A percentile compares a stretch with the other conserved stretches of the same genome.
Conservation (phyloP, 1,284 basidiomycete genomes). For the Rhodotorula sp. region DNA sequence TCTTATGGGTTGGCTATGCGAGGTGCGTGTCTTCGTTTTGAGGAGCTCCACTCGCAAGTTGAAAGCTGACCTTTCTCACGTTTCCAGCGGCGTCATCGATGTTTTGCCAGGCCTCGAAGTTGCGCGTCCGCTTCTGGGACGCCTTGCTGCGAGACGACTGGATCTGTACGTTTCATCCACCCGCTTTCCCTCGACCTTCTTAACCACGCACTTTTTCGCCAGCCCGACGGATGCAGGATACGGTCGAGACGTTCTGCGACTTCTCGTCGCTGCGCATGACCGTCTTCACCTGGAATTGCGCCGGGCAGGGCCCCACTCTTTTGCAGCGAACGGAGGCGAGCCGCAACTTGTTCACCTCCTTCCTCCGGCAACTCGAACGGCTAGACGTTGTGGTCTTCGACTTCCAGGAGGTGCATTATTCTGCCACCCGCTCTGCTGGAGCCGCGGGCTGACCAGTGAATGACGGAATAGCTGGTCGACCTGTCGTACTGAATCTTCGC, state of each 20-base stretch:
- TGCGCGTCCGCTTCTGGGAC: slow-evolving; percentile 76
- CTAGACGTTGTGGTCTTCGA: slow-evolving; percentile 92
- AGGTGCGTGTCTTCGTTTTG: slow-evolving; percentile 72
- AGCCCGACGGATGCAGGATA: slow-evolving; percentile 47
- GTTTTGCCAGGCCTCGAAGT: slow-evolving; percentile 53
- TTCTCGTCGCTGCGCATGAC: slow-evolving; percentile 74
- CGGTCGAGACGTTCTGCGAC: slow-evolving; percentile 59
- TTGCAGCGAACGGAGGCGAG: slow-evolving; percentile 63
- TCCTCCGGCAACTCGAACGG: slow-evolving; percentile 63
- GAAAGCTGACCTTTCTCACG: slow-evolving; percentile 65
- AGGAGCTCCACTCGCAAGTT: slow-evolving; percentile 40
- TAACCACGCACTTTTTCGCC: not conserved
- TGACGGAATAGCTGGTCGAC: slow-evolving; percentile 58
- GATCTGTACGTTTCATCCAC: not conserved
- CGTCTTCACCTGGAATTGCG: slow-evolving; percentile 91
- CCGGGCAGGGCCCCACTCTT: slow-evolving; percentile 75
- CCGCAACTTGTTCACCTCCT: slow-evolving; percentile 66
- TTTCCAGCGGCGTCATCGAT: slow-evolving; percentile 71
- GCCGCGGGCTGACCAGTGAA: not conserved
- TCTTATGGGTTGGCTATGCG: slow-evolving; percentile 66
- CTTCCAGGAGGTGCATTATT: slow-evolving; percentile 76
- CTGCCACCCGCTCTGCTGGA: not conserved
- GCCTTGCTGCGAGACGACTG: slow-evolving; percentile 62
- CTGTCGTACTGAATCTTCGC: slow-evolving; percentile 86
- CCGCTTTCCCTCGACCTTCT: too few species aligned